Percentiles rank a stretch among this genome's conserved stretches.
These are phyloP conservation scores for Aspergillus avenaceus DNA, from an alignment of 495 filamentous ascomycete species.

Conservation along the genomic window DNA sequence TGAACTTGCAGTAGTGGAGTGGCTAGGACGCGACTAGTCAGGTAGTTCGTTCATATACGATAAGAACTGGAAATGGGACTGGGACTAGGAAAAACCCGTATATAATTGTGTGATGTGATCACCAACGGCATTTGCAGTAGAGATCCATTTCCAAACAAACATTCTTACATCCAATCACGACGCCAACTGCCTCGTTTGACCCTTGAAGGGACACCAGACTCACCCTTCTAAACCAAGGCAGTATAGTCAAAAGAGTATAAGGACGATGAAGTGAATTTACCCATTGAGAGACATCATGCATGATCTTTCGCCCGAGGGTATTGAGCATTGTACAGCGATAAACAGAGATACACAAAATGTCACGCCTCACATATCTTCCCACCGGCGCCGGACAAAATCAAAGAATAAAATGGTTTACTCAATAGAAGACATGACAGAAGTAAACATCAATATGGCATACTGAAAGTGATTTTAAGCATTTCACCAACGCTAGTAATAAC, in stretches of 20 bases:
- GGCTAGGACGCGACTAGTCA: too few species aligned
- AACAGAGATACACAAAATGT: constrained; percentile 31
- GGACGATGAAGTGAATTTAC: constrained; percentile 14
- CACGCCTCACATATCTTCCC: constrained; percentile 26
- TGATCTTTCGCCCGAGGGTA: constrained; percentile 37
- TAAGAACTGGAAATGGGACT: too few species aligned
- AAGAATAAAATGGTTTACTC: constrained; percentile 19
- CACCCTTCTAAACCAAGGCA: neutral
- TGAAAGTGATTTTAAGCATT: constrained; percentile 10
- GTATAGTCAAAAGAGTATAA: constrained; percentile 5
- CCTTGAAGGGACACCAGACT: too few species aligned
- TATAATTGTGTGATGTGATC: too few species aligned
- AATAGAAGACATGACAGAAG: constrained; percentile 28
- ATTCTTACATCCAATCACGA: too few species aligned
- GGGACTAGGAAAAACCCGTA: too few species aligned
- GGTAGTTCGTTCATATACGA: too few species aligned
- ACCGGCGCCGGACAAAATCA: constrained; percentile 23
- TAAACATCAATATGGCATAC: constrained; percentile 23
- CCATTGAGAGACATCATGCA: constrained; percentile 25
- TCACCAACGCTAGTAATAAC: constrained; percentile 19
- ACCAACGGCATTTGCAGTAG: too few species aligned
- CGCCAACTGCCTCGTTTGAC: too few species aligned
- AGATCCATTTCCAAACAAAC: too few species aligned
- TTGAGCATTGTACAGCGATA: constrained; percentile 42
- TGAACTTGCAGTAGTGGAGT: too few species aligned